phyloP scores from a whole-genome alignment of 2,329 filamentous ascomycete species.

The Colletotrichum chlorophyti region DNA sequence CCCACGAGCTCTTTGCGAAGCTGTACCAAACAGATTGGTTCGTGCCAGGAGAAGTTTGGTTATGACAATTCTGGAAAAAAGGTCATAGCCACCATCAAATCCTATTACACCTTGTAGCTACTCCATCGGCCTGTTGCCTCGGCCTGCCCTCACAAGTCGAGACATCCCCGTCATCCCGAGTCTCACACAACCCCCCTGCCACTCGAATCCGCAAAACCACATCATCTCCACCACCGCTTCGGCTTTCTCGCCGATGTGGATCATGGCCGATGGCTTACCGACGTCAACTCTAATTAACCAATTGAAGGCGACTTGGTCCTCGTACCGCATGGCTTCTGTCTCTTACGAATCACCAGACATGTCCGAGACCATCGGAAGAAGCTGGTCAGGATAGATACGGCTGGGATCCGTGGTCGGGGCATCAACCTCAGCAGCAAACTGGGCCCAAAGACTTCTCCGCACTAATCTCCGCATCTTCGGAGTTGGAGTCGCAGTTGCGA shows the following conservation, averaged over 20 bases:
- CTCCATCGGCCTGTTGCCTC: not conserved
- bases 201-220: not conserved
- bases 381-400: not conserved
- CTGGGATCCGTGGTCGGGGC: not conserved
- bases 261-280: not conserved
- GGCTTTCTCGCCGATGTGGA: slow-evolving; percentile 24
- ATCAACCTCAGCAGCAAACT: not conserved
- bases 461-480: slow-evolving; percentile 4
- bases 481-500: not conserved
- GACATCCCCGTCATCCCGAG: slow-evolving; percentile 7
- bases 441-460: not conserved
- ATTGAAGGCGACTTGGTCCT: no score
- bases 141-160: slow-evolving; percentile 4
- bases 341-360: not conserved
- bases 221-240: not conserved
- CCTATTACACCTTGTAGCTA: not conserved
- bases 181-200: not conserved
- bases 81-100: not conserved
- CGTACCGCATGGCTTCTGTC: not conserved
- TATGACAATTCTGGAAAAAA: not conserved
- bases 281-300: no score
- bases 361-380: not conserved
- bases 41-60: not conserved
- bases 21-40: no score
- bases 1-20: no score